phyloP scores from a whole-genome alignment of 1,284 basidiomycete species.

The Cutaneotrichosporon mucoides region DNA sequence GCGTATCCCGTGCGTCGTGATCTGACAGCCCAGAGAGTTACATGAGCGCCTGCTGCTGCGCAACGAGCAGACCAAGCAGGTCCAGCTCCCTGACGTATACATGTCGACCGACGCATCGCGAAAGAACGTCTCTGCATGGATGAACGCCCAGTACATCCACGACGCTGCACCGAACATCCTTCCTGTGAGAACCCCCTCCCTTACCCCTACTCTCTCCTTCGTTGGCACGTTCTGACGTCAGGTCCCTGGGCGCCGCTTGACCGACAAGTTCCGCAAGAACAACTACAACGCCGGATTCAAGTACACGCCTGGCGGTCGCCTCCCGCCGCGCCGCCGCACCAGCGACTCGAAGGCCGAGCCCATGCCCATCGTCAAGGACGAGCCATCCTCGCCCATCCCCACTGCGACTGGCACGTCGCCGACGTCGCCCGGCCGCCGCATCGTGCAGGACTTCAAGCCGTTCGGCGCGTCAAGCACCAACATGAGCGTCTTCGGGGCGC shows the following conservation, averaged over 20 bases:
- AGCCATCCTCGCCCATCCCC: conserved; percentile 25
- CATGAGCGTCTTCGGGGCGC: conserved; percentile 50
- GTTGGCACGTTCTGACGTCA: conserved; percentile 38
- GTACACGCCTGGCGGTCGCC: conserved; percentile 58
- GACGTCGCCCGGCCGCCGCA: conserved; percentile 65
- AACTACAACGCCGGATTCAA: conserved; percentile 35
- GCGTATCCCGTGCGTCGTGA: conserved; percentile 9
- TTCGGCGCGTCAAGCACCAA: conserved; percentile 56
- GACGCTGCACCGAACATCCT: conserved; percentile 76
- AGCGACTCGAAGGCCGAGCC: conserved; percentile 3
- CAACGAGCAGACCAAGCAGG: conserved; percentile 94
- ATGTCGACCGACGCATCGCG: conserved; percentile 78
- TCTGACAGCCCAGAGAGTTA: conserved; percentile 49
- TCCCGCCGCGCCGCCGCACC: conserved; percentile 52
- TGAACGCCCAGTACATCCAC: conserved; percentile 64
- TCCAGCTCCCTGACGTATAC: conserved; percentile 95
- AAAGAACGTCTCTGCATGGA: conserved; percentile 88
- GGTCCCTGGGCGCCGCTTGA: conserved; percentile 89
- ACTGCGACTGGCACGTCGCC: conserved; percentile 44
- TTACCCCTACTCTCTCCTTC: no score
- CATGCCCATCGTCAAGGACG: neutral
- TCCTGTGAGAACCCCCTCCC: conserved; percentile 56
- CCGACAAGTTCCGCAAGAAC: conserved; percentile 71
- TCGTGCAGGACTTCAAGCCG: conserved; percentile 80
- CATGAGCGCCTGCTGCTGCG: conserved; percentile 86